A percentile compares a stretch with the other conserved stretches of the same genome.
Evolutionary conservation across 2,329 filamentous ascomycete species (phyloP).

Genomic region (Myriangium duriaei): DNA sequence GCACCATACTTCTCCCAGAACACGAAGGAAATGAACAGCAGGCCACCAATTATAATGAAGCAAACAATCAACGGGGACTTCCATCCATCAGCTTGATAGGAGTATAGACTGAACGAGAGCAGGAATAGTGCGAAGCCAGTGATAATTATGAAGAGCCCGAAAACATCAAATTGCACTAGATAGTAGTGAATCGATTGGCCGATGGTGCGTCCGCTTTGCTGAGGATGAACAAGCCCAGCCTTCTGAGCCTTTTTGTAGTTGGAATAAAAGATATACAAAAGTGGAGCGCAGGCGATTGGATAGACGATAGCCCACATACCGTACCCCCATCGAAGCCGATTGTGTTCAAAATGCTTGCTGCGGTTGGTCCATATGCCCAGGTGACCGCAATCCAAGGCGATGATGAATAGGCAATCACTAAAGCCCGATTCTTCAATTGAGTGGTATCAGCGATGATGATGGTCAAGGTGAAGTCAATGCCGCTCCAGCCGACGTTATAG

Average conservation of each 20-base stretch:
- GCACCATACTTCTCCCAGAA: conserved; percentile 46
- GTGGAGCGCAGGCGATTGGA: conserved; percentile 17
- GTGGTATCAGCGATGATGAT: conserved; percentile 24
- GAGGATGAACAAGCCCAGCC: conserved; percentile 18
- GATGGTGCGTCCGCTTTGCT: conserved; percentile 11
- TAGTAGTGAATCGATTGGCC: conserved; percentile 18
- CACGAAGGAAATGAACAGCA: conserved; percentile 31
- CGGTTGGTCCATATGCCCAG: conserved; percentile 19
- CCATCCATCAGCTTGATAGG: conserved; percentile 11
- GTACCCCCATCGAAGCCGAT: conserved; percentile 21
- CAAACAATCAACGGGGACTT: conserved; percentile 13
- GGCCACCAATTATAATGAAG: conserved; percentile 34
- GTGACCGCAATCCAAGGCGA: conserved; percentile 23
- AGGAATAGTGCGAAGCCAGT: conserved; percentile 29
- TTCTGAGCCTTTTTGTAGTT: conserved; percentile 19
- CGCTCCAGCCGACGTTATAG: conserved; percentile 20
- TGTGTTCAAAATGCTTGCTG: conserved; percentile 16
- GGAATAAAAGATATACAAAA: conserved; percentile 18
- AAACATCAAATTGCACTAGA: conserved; percentile 21
- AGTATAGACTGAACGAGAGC: conserved; percentile 11
- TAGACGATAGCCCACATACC: conserved; percentile 21
- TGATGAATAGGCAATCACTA: conserved; percentile 20
- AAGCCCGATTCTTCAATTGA: conserved; percentile 20
- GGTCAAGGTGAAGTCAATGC: conserved; percentile 20
- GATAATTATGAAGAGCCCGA: conserved; percentile 15